Evolutionary conservation across 1,139 yeast genomes (phyloP).

Genomic region (Meyerozyma elateridarum): DNA sequence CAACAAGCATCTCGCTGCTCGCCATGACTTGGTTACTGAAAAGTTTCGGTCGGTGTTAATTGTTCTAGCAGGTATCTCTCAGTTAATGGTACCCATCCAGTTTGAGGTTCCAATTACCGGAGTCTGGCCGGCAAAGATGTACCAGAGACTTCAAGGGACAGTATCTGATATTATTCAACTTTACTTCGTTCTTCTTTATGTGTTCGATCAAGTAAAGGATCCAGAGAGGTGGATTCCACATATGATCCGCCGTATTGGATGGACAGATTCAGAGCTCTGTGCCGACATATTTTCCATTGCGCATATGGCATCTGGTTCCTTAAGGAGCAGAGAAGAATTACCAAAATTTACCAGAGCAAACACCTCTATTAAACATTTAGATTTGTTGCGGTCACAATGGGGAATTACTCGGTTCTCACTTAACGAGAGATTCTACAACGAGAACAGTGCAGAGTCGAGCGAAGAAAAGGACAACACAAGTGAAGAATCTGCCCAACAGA

Average conservation of each 20-base stretch:
- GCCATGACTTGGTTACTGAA: conserved; percentile 23
- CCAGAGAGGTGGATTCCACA: conserved; percentile 26
- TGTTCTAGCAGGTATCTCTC: conserved; percentile 20
- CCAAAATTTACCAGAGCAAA: conserved; percentile 34
- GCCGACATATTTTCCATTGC: conserved; percentile 29
- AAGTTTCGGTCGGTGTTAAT: conserved; percentile 21
- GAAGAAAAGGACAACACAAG: conserved; percentile 4
- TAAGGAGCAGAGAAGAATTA: conserved; percentile 22
- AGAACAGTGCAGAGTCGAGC: conserved; percentile 4
- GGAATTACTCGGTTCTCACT: conserved; percentile 21
- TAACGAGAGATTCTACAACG: conserved; percentile 24
- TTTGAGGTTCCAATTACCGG: conserved; percentile 32
- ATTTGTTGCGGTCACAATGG: conserved; percentile 28
- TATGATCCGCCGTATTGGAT: conserved; percentile 27
- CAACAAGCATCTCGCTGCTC: conserved; percentile 13
- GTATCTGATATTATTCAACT: conserved; percentile 27
- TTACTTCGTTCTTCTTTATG: conserved; percentile 21
- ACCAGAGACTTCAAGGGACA: conserved; percentile 20
- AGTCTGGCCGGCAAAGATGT: conserved; percentile 31
- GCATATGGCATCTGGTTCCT: conserved; percentile 31
- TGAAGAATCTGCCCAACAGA: conserved; percentile 7
- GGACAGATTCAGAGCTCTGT: conserved; percentile 26
- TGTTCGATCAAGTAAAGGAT: conserved; percentile 25
- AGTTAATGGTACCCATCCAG: conserved; percentile 24
- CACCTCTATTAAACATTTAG: conserved; percentile 28